phyloP scores from a whole-genome alignment of 2,329 filamentous ascomycete species.

The Talaromyces rugulosus region DNA sequence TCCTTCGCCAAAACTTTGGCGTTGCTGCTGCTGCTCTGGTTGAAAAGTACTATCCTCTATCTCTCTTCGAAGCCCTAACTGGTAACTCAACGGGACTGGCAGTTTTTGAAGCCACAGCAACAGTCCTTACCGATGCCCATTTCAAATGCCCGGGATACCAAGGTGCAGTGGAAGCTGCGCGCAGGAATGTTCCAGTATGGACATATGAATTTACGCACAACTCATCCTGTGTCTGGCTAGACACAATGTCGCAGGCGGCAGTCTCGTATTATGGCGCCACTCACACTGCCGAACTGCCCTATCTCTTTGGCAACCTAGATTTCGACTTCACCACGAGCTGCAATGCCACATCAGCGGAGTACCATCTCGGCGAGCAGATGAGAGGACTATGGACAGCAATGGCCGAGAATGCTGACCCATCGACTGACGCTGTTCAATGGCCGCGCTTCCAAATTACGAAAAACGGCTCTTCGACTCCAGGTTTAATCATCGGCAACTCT shows the following conservation, averaged over 20 bases:
- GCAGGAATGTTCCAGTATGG: slow-evolving; percentile 16
- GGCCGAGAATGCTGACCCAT: slow-evolving; percentile 16
- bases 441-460: slow-evolving; percentile 8
- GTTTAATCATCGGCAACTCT: slow-evolving; percentile 15
- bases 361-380: slow-evolving; percentile 16
- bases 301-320: slow-evolving; percentile 13
- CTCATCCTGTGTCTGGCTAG: slow-evolving; percentile 18
- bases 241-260: background rate
- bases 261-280: slow-evolving; percentile 9
- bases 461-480: slow-evolving; percentile 8
- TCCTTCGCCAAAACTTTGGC: slow-evolving; percentile 17
- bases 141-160: slow-evolving; percentile 17
- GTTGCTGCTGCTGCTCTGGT: background rate
- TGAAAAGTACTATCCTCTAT: background rate
- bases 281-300: slow-evolving; percentile 11
- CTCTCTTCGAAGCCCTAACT: slow-evolving; percentile 5
- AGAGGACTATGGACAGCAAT: slow-evolving; percentile 19
- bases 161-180: slow-evolving; percentile 6
- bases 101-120: slow-evolving; percentile 15
- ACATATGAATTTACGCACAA: slow-evolving; percentile 19
- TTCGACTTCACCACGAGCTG: background rate
- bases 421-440: slow-evolving; percentile 12
- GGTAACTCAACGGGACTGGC: background rate
- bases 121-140: slow-evolving; percentile 1
- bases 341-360: slow-evolving; percentile 12